Percentiles rank a stretch among this genome's conserved stretches.
Conservation (phyloP, 768 basidiomycete species). For the Termitomyces sp. region DNA sequence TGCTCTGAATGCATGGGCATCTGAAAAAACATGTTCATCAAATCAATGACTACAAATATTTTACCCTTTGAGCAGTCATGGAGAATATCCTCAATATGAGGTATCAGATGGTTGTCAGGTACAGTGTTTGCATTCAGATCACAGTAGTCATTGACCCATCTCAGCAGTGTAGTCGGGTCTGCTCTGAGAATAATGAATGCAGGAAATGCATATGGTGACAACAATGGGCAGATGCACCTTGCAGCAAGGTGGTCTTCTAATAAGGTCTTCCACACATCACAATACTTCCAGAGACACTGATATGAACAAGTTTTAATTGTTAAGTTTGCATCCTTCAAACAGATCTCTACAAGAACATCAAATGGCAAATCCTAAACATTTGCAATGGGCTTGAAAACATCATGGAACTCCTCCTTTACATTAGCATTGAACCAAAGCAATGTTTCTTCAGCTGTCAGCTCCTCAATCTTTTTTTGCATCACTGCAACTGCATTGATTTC, state of each 20-base stretch:
- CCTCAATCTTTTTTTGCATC: no score
- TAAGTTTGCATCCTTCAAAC: no score
- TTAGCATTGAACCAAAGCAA: no score
- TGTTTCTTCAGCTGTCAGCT: no score
- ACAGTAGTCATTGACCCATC: neutral
- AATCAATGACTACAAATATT: neutral
- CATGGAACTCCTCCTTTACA: no score
- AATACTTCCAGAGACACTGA: neutral
- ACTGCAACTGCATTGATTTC: no score
- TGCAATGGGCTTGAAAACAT: no score
- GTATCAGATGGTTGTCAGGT: neutral
- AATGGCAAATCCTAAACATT: neutral
- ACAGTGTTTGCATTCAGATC: neutral
- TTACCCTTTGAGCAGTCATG: neutral
- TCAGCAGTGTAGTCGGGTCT: no score
- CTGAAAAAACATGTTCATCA: neutral
- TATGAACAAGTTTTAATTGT: no score
- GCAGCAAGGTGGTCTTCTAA: neutral
- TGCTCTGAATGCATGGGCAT: no score
- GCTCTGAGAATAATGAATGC: no score
- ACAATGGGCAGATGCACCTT: neutral
- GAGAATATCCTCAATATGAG: neutral
- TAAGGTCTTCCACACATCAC: neutral
- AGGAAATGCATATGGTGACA: neutral
- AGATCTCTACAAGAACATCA: no score